These are phyloP conservation scores for Jaltomata sinuosa DNA, from an alignment of 257 asterid species.

Conservation along the genomic window DNA sequence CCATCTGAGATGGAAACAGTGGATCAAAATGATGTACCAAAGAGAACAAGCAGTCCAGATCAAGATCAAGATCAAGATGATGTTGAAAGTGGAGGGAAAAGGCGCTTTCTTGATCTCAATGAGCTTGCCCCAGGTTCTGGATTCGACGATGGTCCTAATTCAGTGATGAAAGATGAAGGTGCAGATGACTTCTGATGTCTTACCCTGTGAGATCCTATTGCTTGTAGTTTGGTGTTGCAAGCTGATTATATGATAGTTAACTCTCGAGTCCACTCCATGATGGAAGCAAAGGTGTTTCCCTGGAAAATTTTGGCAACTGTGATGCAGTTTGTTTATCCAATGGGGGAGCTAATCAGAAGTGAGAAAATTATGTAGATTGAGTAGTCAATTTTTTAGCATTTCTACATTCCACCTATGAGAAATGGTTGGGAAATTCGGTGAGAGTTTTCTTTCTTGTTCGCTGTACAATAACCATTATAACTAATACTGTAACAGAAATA, in stretches of 20 bases:
- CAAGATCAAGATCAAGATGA: slow-evolving; percentile 41
- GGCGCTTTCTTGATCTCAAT: slow-evolving; percentile 80
- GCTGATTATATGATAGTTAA: slow-evolving; percentile 38
- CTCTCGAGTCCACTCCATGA: slow-evolving; percentile 24
- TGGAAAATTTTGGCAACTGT: slow-evolving; percentile 25
- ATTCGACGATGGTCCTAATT: slow-evolving; percentile 59
- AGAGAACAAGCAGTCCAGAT: slow-evolving; percentile 22
- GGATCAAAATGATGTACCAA: slow-evolving; percentile 20
- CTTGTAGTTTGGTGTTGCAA: slow-evolving; percentile 18
- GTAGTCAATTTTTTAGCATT: slow-evolving; percentile 39
- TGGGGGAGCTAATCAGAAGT: slow-evolving; percentile 30
- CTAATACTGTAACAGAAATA: slow-evolving; percentile 35
- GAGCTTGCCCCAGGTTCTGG: slow-evolving; percentile 93
- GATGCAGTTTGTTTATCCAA: slow-evolving; percentile 34
- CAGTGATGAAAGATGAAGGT: slow-evolving; percentile 38
- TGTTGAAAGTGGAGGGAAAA: slow-evolving; percentile 32
- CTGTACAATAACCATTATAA: slow-evolving; percentile 44
- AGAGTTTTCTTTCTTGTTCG: slow-evolving; percentile 25
- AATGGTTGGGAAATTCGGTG: slow-evolving; percentile 26
- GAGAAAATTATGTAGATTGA: slow-evolving; percentile 43
- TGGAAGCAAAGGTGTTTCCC: slow-evolving; percentile 37
- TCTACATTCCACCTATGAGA: slow-evolving; percentile 20
- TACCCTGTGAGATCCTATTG: slow-evolving; percentile 4
- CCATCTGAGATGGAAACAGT: slow-evolving; percentile 25
- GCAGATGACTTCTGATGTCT: slow-evolving; percentile 29